Evolutionary conservation across 305 asterid species (phyloP), one percentile per base, ranked within the genome.

Genomic region (Fraxinus velutina): DNA sequence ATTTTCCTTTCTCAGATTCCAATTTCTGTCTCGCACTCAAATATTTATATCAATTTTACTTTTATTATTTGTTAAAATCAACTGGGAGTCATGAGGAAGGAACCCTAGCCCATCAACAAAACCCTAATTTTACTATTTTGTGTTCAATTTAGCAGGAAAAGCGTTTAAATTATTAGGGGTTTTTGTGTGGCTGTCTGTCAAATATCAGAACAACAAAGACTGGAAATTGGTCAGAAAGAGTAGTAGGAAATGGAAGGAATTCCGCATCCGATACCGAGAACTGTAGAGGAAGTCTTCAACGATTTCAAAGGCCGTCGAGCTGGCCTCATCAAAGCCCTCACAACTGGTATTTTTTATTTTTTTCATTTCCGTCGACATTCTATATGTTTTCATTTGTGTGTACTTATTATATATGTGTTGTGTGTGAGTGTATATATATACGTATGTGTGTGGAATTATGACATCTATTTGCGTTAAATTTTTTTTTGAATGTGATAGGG

Each of bases 281-380:
- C 94, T 75, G 93, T 92, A 4, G 98, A 91, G 74, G 97, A 92
- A 79, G 93, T 93, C 75, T 93, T 89, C 89, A 85, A 62, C 79
- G 98, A 93, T 89, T 92, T 91, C 86, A 89, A 85, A 81, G 97
- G 95, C 57, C 90, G 97, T 3, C 76, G 98, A 62, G 86, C 88
- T 86, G 97, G 91, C 76, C 86, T 94, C 82, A 89, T 94, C 74
- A 94, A 89, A 88, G 98, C 98, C 76, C 97, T 93, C 17, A 89
- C 98, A 9, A 24, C 79, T 33, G 98, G 98, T 93, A 73, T 44
- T 17, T 21, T 44, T 15, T 42, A 10, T 13, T 32, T 27, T 55
- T 22, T 81, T 75, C 5, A 24, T 32, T 55, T 19, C 22, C 12
- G 27, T 32, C 44, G 10, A 2, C 19, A 12, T 21, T 30, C 10